These are phyloP conservation scores for Angomonas ambiguus DNA, from an alignment of 208 protist species.

Conservation along the genomic window DNA sequence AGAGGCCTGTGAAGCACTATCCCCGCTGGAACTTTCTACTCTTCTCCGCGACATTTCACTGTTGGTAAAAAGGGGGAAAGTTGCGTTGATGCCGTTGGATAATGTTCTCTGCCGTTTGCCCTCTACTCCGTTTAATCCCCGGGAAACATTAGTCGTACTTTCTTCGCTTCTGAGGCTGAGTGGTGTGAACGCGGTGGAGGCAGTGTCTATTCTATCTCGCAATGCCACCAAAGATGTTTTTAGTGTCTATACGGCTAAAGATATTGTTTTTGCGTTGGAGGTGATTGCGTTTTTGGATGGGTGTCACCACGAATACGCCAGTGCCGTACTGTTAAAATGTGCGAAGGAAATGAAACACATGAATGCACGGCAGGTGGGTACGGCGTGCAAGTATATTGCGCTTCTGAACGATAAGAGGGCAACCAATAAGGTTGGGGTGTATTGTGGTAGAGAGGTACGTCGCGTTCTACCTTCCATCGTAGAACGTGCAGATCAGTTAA, in stretches of 20 bases:
- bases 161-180: constrained; percentile 59
- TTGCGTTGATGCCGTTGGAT: constrained; percentile 44
- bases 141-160: constrained; percentile 57
- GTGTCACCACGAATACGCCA: constrained; percentile 48
- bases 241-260: constrained; percentile 47
- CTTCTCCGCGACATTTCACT: constrained; percentile 51
- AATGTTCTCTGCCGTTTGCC: constrained; percentile 41
- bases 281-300: constrained; percentile 45
- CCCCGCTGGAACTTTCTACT: constrained; percentile 28
- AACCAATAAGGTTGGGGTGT: constrained; percentile 28
- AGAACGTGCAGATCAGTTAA: constrained; percentile 45
- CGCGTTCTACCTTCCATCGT: constrained; percentile 55
- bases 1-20: constrained; percentile 17
- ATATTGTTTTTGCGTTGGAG: constrained; percentile 71
- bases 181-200: constrained; percentile 28
- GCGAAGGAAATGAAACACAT: constrained; percentile 31
- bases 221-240: constrained; percentile 27
- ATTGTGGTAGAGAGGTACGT: constrained; percentile 61
- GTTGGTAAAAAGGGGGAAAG: constrained; percentile 63
- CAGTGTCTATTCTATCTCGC: constrained; percentile 45
- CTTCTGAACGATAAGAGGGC: constrained; percentile 35
- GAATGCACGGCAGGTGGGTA: constrained; percentile 40
- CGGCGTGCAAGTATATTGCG: constrained; percentile 74
- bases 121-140: constrained; percentile 23
- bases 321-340: constrained; percentile 46